Conservation (phyloP, 345 rosid species). For the Camelina sativa region DNA sequence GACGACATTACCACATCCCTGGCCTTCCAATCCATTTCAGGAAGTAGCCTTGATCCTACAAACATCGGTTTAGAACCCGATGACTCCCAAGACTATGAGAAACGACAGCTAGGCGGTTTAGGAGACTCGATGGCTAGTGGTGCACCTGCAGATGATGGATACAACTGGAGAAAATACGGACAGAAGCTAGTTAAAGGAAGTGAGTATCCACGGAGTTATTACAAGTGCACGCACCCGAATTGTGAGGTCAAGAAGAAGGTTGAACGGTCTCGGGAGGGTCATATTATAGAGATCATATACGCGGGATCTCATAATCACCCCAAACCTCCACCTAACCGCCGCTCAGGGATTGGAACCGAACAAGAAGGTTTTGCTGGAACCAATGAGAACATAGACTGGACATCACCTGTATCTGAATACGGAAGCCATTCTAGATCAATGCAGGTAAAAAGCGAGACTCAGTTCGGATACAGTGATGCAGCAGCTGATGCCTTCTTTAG, state of each 20-base stretch:
- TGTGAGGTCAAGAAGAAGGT: conserved; percentile 93
- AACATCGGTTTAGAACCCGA: conserved; percentile 55
- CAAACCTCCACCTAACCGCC: conserved; percentile 72
- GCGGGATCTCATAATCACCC: conserved; percentile 78
- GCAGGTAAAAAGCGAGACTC: conserved; percentile 55
- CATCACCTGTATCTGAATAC: conserved; percentile 63
- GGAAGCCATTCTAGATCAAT: conserved; percentile 49
- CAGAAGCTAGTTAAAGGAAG: conserved; percentile 97
- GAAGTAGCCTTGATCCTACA: conserved; percentile 45
- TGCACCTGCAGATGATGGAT: conserved; percentile 81
- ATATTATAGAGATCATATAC: conserved; percentile 90
- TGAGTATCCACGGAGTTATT: conserved; percentile 93
- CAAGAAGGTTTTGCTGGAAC: conserved; percentile 43
- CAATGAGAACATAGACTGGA: conserved; percentile 58
- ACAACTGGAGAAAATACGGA: conserved; percentile 95
- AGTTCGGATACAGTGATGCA: conserved; percentile 63
- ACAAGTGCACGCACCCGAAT: conserved; percentile 86
- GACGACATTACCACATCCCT: conserved; percentile 62
- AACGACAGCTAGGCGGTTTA: conserved; percentile 49
- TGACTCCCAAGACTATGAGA: conserved; percentile 69
- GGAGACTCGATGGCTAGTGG: conserved; percentile 55
- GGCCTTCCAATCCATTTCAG: conserved; percentile 65
- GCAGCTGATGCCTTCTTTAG: conserved; percentile 46
- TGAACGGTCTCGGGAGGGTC: conserved; percentile 88
- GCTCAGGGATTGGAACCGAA: conserved; percentile 61